Evolutionary conservation across 306 rosid species (phyloP).

Genomic region (Medicago lupulina): DNA sequence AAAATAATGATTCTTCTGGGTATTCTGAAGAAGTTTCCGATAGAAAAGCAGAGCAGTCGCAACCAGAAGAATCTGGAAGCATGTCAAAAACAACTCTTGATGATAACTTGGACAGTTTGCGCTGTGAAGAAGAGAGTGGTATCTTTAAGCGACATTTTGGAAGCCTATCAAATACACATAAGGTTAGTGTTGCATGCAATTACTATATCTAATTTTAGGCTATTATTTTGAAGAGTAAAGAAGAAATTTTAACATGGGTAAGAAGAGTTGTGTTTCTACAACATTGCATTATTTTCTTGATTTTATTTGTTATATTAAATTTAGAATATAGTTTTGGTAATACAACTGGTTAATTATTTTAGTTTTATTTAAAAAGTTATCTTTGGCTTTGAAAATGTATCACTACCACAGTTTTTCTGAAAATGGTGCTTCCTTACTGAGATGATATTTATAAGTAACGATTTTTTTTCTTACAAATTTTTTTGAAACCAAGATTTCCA

Average conservation of each 20-base stretch:
- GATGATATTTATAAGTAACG: too few relatives aligned
- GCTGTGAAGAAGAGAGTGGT: conserved; percentile 54
- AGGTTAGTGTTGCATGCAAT: conserved; percentile 57
- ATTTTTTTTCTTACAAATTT: too few relatives aligned
- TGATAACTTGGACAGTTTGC: conserved; percentile 28
- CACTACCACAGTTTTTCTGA: too few relatives aligned
- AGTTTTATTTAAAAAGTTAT: neutral
- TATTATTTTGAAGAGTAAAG: too few relatives aligned
- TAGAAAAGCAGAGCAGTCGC: conserved; percentile 39
- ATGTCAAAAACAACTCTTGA: conserved; percentile 43
- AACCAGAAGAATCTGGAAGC: conserved; percentile 45
- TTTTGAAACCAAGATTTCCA: too few relatives aligned
- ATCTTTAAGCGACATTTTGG: conserved; percentile 72
- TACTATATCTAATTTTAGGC: conserved; percentile 3
- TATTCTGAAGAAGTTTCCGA: conserved; percentile 42
- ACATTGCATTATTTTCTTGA: neutral
- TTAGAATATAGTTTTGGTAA: conserved; percentile 28
- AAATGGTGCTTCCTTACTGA: too few relatives aligned
- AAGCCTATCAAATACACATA: conserved; percentile 58
- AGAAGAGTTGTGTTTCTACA: conserved; percentile 25
- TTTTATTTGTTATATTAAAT: conserved; percentile 33
- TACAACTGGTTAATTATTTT: conserved; percentile 8
- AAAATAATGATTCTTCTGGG: conserved; percentile 27
- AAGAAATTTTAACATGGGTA: too few relatives aligned
- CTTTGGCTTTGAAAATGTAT: conserved; percentile 13